Evolutionary conservation across 163 green algal species (phyloP).

Genomic region (Chlamydomonas reinhardtii): DNA sequence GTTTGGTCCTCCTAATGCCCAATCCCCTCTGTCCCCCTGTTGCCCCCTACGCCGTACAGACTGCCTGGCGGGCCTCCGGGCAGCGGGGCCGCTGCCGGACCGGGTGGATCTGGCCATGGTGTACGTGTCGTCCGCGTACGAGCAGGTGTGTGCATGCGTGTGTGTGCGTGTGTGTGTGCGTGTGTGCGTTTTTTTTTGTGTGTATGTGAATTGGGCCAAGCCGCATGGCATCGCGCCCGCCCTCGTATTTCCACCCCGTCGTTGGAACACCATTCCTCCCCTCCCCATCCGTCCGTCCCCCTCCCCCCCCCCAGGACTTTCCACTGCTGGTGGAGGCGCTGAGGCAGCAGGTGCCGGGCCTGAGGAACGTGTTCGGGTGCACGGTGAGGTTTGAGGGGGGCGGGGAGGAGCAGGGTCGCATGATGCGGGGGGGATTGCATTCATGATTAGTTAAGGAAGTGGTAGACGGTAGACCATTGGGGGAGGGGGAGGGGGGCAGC

Average conservation of each 20-base stretch:
- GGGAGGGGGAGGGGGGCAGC: no score
- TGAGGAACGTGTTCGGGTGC: constrained; percentile 29
- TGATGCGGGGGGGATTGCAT: no score
- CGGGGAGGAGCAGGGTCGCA: neutral
- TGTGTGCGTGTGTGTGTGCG: no score
- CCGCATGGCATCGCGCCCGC: no score
- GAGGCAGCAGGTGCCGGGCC: constrained; percentile 6
- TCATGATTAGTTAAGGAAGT: no score
- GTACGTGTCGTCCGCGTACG: constrained; percentile 28
- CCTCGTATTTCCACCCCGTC: neutral
- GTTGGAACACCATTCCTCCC: neutral
- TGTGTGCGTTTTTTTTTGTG: no score
- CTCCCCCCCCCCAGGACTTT: neutral
- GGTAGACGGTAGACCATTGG: no score
- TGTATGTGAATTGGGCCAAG: no score
- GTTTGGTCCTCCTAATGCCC: no score
- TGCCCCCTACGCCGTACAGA: neutral
- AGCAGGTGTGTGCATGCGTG: neutral
- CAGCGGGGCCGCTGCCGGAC: neutral
- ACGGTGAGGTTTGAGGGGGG: constrained; percentile 17
- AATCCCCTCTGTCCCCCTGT: no score
- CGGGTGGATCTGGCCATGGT: constrained; percentile 33
- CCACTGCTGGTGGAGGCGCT: constrained; percentile 14
- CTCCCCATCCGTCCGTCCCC: neutral
- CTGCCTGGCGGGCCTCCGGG: neutral